phyloP scores from a whole-genome alignment of 148 eudicot genomes.

The Vaccinium darrowii region DNA sequence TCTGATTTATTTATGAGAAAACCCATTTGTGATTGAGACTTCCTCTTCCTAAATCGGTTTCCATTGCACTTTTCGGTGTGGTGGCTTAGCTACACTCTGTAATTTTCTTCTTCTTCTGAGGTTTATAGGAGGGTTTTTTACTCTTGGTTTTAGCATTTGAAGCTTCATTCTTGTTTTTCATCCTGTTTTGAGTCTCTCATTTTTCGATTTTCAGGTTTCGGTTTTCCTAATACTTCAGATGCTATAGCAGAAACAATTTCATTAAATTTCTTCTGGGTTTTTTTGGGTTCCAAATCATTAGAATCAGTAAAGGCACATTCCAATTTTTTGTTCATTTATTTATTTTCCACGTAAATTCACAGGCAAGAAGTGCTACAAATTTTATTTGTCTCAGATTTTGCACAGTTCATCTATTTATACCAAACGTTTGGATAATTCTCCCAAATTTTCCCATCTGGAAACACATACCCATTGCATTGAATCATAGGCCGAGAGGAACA shows the following conservation, averaged over 20 bases:
- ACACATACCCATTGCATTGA: conserved; percentile 16
- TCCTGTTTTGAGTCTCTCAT: conserved; percentile 4
- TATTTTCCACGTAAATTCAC: conserved; percentile 18
- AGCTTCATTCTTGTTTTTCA: not conserved
- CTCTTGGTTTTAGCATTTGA: conserved; percentile 8
- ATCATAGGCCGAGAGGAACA: conserved; percentile 22
- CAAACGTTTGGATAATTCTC: conserved; percentile 23
- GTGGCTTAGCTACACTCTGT: conserved; percentile 5
- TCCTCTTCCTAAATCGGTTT: conserved; percentile 6
- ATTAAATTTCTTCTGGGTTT: not conserved
- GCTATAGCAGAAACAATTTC: not conserved
- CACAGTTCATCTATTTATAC: conserved; percentile 19
- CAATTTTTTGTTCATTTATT: not conserved
- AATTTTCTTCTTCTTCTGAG: not conserved
- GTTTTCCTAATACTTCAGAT: not conserved
- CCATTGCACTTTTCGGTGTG: not conserved
- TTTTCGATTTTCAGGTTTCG: not conserved
- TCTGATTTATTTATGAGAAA: not conserved
- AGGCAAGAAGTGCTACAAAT: conserved; percentile 38
- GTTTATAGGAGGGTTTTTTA: not conserved
- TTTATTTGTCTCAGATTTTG: conserved; percentile 31
- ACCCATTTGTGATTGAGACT: not conserved
- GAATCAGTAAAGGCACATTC: conserved; percentile 18
- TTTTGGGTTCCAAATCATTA: not conserved
- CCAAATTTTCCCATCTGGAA: conserved; percentile 25